Evolutionary conservation across 2,329 filamentous ascomycete species (phyloP).

Genomic region (Gnomoniopsis smithogilvyi): DNA sequence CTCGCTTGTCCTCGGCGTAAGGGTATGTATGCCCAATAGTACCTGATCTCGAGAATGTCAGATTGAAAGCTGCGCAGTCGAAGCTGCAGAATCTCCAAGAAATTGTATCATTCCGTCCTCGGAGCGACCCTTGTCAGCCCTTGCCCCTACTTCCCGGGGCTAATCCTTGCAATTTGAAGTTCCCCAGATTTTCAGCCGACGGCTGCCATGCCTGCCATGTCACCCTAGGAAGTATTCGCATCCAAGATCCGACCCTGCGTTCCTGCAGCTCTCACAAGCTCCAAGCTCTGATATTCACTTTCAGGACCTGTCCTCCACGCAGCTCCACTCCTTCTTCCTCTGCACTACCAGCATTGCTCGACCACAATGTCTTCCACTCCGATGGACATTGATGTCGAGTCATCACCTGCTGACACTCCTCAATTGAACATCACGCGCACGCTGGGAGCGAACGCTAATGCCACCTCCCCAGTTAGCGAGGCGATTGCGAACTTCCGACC

Average conservation of each 20-base stretch:
- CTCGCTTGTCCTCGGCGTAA: too few relatives aligned
- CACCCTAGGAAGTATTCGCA: background rate
- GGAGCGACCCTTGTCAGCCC: background rate
- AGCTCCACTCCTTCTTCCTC: background rate
- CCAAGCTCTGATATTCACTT: background rate
- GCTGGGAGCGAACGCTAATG: conserved; percentile 36
- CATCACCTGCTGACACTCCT: conserved; percentile 35
- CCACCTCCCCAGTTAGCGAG: conserved; percentile 69
- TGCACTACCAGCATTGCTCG: background rate
- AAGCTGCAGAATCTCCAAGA: background rate
- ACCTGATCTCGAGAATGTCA: background rate
- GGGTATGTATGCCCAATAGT: background rate
- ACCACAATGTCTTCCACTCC: conserved; percentile 47
- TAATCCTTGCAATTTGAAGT: background rate
- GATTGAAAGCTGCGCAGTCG: background rate
- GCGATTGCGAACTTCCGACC: conserved; percentile 76
- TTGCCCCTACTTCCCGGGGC: background rate
- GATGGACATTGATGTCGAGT: conserved; percentile 54
- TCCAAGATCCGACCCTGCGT: background rate
- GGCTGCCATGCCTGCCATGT: background rate
- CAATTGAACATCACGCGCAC: conserved; percentile 49
- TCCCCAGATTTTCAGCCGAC: conserved; percentile 11
- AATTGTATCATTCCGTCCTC: conserved; percentile 4
- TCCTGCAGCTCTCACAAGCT: conserved; percentile 2
- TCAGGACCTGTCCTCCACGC: background rate